Evolutionary conservation across 2,329 filamentous ascomycete species (phyloP), one percentile per base, ranked within the genome.

Genomic region (Cordyceps militaris): DNA sequence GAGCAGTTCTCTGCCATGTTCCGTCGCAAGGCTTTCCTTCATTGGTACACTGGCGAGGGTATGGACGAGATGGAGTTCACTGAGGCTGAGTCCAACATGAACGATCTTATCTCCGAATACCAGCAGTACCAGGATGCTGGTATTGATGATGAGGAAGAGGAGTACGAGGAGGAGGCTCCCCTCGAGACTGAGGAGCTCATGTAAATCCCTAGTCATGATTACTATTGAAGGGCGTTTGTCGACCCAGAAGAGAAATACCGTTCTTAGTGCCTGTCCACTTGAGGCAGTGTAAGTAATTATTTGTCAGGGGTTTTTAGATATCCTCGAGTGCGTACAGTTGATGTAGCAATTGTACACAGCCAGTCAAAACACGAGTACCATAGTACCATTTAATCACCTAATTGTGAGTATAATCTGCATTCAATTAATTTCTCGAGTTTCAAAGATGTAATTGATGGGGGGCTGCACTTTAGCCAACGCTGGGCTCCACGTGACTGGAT

Each of bases 61-160:
- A 99, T 99, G 94, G 94, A 99, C 80, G 94, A 99, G 88, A 97
- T 99, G 94, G 94, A 99, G 83, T 99, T 99, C 84, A 99, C 94
- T 74, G 94, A 99, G 85, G 94, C 94, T 69, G 94, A 99, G 87
- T 96, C 90, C 80, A 99, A 99, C 85, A 97, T 99, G 94, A 97
- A 99, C 83, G 94, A 99, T 78, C 82, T 99, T 73, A 93, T 99
- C 70, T 96, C 91, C 62, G 94, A 99, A 79, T 99, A 99, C 84
- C 94, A 97, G 86, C 94, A 99, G 79, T 99, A 99, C 87, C 94
- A 99, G 86, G 94, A 99, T 77, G 94, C 94, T 74, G 89, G 90
- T 71, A 85, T 97, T 77, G 95, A 94, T 62, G 94, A 99, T 79
- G 93, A 91, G 69, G 93, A 97, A 79, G 77, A 82, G 14, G 51